These are phyloP conservation scores for Closterium sp. DNA, from an alignment of 139 green algal genomes.

Conservation along the genomic window DNA sequence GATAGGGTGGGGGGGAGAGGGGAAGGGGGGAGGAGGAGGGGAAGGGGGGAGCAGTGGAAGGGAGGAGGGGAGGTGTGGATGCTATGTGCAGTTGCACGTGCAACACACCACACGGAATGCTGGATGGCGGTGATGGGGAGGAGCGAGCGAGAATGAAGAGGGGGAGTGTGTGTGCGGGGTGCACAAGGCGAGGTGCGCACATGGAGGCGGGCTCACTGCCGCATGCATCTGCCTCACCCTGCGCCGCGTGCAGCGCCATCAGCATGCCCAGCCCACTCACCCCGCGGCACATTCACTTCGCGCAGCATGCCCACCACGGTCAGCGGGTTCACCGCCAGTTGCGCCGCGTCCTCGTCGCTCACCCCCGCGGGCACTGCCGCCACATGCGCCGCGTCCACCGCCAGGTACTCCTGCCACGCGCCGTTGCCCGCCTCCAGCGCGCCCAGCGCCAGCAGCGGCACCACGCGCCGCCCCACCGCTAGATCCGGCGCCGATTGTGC, in stretches of 20 bases:
- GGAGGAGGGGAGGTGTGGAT: not conserved
- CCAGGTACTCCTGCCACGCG: slow-evolving; percentile 36
- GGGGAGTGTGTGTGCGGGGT: too few species aligned
- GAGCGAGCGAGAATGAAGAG: not conserved
- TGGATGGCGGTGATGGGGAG: not conserved
- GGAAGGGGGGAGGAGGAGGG: not conserved
- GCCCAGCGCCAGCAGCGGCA: slow-evolving; percentile 24
- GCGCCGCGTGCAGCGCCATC: too few species aligned
- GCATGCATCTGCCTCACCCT: too few species aligned
- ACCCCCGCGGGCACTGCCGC: slow-evolving; percentile 10
- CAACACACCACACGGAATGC: not conserved
- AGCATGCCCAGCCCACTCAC: not conserved
- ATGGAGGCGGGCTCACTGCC: too few species aligned
- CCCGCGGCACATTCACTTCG: not conserved
- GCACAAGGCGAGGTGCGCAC: too few species aligned
- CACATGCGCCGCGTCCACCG: slow-evolving; percentile 15
- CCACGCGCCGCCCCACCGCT: slow-evolving; percentile 11
- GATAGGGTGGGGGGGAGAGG: not conserved
- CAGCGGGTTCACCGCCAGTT: slow-evolving; percentile 37
- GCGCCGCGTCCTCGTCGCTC: slow-evolving; percentile 28
- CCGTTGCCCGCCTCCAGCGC: slow-evolving; percentile 2
- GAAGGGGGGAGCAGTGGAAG: not conserved
- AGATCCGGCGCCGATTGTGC: slow-evolving; percentile 1
- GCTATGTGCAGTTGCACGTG: not conserved
- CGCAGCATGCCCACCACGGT: slow-evolving; percentile 12